Evolutionary conservation across 441 rosid genomes (phyloP).

Genomic region (Geranium incanum): DNA sequence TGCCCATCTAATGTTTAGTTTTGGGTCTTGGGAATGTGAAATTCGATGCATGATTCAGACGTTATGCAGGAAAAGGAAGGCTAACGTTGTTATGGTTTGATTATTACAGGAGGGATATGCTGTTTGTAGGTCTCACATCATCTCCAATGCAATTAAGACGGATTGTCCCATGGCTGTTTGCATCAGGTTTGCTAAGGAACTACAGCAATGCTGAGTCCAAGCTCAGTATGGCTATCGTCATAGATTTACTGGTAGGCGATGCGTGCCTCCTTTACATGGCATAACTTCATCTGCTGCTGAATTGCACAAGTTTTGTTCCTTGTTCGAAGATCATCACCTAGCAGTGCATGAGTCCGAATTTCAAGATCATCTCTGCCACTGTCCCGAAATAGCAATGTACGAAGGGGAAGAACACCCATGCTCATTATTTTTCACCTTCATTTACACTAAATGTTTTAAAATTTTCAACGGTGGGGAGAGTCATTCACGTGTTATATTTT

Average conservation of each 20-base stretch:
- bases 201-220: not conserved
- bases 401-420: not conserved
- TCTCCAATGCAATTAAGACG: constrained; percentile 64
- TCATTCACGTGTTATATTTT: no score
- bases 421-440: no score
- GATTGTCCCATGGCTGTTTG: constrained; percentile 61
- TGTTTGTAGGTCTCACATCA: constrained; percentile 67
- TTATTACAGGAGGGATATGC: constrained; percentile 66
- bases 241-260: not conserved
- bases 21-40: not conserved
- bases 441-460: no score
- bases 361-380: not conserved
- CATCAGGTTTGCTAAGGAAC: constrained; percentile 46
- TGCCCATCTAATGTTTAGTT: not conserved
- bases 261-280: not conserved
- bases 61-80: no score
- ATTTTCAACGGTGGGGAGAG: no score
- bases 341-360: not conserved
- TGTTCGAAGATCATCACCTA: not conserved
- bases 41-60: not conserved
- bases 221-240: not conserved
- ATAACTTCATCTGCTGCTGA: not conserved
- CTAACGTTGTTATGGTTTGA: constrained; percentile 3
- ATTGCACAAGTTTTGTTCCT: not conserved
- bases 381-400: not conserved